A percentile compares a stretch with the other conserved stretches of the same genome.
phyloP scores from a whole-genome alignment of 306 rosid genomes.

The Lablab purpureus region DNA sequence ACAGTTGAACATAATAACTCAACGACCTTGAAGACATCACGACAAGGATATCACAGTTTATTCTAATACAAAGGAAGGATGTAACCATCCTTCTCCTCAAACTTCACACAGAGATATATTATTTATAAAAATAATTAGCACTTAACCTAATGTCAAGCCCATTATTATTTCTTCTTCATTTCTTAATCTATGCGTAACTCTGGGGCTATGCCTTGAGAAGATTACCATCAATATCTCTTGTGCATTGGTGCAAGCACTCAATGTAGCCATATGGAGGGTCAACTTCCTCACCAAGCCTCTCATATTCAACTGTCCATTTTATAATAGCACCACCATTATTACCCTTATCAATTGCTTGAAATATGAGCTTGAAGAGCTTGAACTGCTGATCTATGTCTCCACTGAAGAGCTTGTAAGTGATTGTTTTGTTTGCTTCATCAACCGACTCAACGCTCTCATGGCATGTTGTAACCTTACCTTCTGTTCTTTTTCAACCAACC shows the following conservation, averaged over 20 bases:
- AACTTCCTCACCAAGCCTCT: conserved; percentile 31
- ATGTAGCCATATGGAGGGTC: conserved; percentile 37
- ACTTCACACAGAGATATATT: too few species aligned
- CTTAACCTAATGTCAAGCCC: too few species aligned
- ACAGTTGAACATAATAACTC: too few species aligned
- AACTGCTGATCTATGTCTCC: background rate
- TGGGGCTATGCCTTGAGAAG: conserved; percentile 34
- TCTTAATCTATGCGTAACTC: too few species aligned
- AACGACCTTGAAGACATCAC: too few species aligned
- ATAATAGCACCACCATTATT: background rate
- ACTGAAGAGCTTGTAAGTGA: background rate
- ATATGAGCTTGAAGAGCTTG: background rate
- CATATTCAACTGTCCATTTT: conserved; percentile 49
- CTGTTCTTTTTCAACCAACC: background rate
- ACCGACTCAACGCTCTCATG: conserved; percentile 17
- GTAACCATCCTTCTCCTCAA: too few species aligned
- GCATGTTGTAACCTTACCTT: conserved; percentile 31
- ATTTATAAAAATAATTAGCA: too few species aligned
- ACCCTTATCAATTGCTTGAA: background rate
- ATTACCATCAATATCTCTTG: background rate
- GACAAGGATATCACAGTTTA: too few species aligned
- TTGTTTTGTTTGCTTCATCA: conserved; percentile 24
- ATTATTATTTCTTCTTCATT: too few species aligned
- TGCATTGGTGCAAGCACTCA: background rate
- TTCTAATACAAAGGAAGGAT: too few species aligned